A percentile compares a stretch with the other conserved stretches of the same genome.
Conservation (phyloP, 352 stramenopile species). For the Phytophthora pisi region DNA sequence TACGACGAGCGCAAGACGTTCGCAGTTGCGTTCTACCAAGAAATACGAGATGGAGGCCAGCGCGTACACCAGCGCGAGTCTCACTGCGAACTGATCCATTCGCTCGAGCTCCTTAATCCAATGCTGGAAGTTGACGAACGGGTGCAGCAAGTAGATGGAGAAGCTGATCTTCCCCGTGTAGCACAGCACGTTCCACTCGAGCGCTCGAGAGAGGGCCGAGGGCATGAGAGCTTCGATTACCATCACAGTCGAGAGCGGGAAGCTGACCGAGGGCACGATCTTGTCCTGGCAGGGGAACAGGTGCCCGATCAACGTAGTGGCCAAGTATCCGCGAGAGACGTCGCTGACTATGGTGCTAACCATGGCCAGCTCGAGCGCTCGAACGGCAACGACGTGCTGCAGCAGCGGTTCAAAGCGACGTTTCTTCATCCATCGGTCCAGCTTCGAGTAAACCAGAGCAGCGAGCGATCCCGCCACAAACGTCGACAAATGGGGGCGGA, state of each 20-base stretch:
- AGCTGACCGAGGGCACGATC: background rate
- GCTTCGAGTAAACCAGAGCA: constrained; percentile 4
- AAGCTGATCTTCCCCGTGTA: constrained; percentile 50
- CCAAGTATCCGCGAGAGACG: background rate
- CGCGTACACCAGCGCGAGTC: constrained; percentile 9
- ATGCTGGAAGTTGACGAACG: constrained; percentile 18
- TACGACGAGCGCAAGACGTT: background rate
- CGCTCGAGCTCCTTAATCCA: background rate
- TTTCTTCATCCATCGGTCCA: constrained; percentile 13
- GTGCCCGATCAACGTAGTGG: background rate
- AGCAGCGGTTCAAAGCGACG: background rate
- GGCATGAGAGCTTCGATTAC: constrained; percentile 12
- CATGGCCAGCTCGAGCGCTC: background rate
- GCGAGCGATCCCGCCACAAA: constrained; percentile 17
- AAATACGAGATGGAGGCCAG: constrained; percentile 4
- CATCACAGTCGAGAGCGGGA: background rate
- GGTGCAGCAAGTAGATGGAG: constrained; percentile 48
- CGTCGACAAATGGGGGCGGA: constrained; percentile 9
- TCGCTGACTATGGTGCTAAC: background rate
- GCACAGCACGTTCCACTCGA: constrained; percentile 41
- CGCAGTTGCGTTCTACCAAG: background rate
- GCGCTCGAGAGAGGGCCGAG: constrained; percentile 21
- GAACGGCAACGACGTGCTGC: background rate
- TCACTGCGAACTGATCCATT: constrained; percentile 8
- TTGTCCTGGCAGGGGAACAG: background rate